phyloP scores from a whole-genome alignment of 163 green algal genomes.

The Scenedesmus sp. region DNA sequence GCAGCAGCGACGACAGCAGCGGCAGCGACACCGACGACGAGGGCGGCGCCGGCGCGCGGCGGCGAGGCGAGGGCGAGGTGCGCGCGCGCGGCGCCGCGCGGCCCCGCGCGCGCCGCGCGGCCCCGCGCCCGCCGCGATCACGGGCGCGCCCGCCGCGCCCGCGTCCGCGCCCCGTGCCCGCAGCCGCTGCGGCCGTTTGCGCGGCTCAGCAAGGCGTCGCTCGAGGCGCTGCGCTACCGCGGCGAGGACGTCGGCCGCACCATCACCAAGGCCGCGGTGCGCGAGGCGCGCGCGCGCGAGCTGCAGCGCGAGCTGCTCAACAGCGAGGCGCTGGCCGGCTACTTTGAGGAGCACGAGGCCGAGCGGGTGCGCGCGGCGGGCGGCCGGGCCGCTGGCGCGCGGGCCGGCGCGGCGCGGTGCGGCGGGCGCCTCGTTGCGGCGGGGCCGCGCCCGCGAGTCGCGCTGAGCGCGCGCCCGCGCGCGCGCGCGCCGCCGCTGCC shows the following conservation, averaged over 20 bases:
- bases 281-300: conserved; percentile 90
- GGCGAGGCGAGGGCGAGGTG: conserved; percentile 34
- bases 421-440: too few relatives aligned
- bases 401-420: too few relatives aligned
- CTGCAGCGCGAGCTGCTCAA: conserved; percentile 94
- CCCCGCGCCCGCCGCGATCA: too few relatives aligned
- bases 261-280: conserved; percentile 82
- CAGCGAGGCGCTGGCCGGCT: conserved; percentile 73
- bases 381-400: too few relatives aligned
- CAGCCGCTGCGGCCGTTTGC: conserved; percentile 61
- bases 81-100: too few relatives aligned
- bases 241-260: conserved; percentile 85
- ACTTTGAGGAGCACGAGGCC: conserved; percentile 87
- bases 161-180: neutral
- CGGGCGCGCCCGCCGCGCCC: too few relatives aligned
- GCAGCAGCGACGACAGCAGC: conserved; percentile 1
- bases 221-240: conserved; percentile 91
- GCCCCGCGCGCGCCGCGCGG: too few relatives aligned
- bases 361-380: conserved; percentile 61
- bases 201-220: conserved; percentile 65
- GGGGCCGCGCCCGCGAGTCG: neutral
- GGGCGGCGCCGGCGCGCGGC: conserved; percentile 38
- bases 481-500: too few relatives aligned
- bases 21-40: conserved; percentile 2
- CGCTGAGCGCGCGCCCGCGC: neutral